Percentiles rank a stretch among this genome's conserved stretches.
Conservation (phyloP, 441 rosid genomes). For the Jatropha multifida region DNA sequence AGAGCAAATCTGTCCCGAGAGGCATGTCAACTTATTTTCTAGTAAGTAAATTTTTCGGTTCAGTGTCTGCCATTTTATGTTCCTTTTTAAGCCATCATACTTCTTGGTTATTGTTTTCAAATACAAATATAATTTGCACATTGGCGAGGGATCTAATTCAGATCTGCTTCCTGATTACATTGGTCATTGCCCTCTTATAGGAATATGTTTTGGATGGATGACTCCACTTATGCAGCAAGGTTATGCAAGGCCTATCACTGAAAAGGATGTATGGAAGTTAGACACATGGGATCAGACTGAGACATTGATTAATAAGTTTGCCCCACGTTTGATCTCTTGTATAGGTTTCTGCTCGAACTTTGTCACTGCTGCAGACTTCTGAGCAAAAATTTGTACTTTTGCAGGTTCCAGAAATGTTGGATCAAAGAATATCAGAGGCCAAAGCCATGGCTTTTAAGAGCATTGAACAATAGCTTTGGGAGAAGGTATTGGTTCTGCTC, state of each 20-base stretch:
- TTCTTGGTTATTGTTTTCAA: neutral
- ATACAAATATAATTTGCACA: neutral
- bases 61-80: neutral
- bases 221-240: conserved; percentile 91
- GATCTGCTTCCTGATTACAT: conserved; percentile 16
- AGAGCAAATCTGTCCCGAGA: conserved; percentile 88
- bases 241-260: conserved; percentile 76
- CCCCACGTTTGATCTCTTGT: conserved; percentile 21
- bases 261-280: conserved; percentile 91
- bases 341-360: conserved; percentile 11
- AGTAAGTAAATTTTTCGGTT: conserved; percentile 45
- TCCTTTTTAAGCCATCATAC: neutral
- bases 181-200: conserved; percentile 36
- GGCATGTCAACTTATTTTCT: conserved; percentile 60
- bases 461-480: conserved; percentile 74
- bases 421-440: conserved; percentile 63
- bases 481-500: conserved; percentile 51
- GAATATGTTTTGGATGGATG: conserved; percentile 85
- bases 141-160: neutral
- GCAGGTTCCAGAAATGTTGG: conserved; percentile 87
- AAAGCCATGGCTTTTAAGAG: conserved; percentile 88
- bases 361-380: conserved; percentile 12
- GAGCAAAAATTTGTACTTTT: conserved; percentile 17
- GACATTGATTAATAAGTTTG: conserved; percentile 63
- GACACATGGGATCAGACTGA: conserved; percentile 93